phyloP scores from a whole-genome alignment of 306 rosid genomes.

The Rosa rugosa region DNA sequence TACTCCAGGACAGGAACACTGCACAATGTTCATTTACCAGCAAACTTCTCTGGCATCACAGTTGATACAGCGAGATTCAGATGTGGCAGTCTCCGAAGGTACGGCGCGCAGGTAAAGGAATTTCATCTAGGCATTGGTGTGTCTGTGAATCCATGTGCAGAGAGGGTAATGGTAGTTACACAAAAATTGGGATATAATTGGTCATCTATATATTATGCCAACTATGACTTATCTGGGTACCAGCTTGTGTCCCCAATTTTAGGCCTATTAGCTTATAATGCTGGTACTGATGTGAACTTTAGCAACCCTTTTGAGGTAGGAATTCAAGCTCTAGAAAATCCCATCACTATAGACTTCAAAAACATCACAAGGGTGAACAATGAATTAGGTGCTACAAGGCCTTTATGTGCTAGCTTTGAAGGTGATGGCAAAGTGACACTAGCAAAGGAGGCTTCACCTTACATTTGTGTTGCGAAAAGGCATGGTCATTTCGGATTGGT shows the following conservation, averaged over 20 bases:
- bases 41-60: conserved; percentile 71
- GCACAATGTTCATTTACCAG: conserved; percentile 56
- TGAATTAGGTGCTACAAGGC: conserved; percentile 26
- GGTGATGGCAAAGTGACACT: conserved; percentile 69
- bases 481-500: conserved; percentile 95
- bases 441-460: conserved; percentile 46
- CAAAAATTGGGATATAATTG: conserved; percentile 75
- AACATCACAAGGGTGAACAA: conserved; percentile 42
- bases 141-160: conserved; percentile 74
- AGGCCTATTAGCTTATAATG: conserved; percentile 79
- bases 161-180: conserved; percentile 73
- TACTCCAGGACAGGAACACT: conserved; percentile 56
- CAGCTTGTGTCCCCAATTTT: conserved; percentile 77
- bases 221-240: conserved; percentile 69
- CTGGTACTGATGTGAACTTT: conserved; percentile 50
- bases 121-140: conserved; percentile 67
- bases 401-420: conserved; percentile 82
- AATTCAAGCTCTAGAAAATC: conserved; percentile 59
- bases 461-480: conserved; percentile 62
- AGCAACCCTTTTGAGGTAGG: conserved; percentile 82
- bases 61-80: conserved; percentile 61
- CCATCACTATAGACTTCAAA: conserved; percentile 67
- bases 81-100: conserved; percentile 85
- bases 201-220: conserved; percentile 66
- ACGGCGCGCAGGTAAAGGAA: conserved; percentile 76